Percentiles rank a stretch among this genome's conserved stretches.
Conservation (phyloP, 2,329 filamentous ascomycete genomes). For the Aspergillus sp. region DNA sequence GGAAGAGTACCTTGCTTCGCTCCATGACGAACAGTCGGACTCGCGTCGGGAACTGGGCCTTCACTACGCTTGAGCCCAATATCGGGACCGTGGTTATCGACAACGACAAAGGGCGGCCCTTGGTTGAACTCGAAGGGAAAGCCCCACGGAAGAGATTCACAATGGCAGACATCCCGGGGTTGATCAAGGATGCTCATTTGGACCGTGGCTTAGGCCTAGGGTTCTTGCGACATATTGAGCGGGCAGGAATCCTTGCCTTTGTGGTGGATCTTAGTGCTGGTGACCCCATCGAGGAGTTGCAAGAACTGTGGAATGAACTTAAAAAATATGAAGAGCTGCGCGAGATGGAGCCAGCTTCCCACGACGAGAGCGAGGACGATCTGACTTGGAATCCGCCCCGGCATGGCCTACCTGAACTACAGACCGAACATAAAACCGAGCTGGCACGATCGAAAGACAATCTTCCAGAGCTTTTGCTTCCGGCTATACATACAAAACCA, state of each 20-base stretch:
- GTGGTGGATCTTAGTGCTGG: conserved; percentile 82
- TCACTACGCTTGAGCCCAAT: conserved; percentile 91
- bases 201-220: conserved; percentile 88
- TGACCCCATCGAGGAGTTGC: conserved; percentile 74
- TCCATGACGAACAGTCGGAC: conserved; percentile 86
- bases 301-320: conserved; percentile 87
- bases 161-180: conserved; percentile 90
- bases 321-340: conserved; percentile 81
- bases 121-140: conserved; percentile 49
- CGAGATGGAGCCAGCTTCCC: conserved; percentile 67
- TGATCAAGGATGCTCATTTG: conserved; percentile 89
- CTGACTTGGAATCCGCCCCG: conserved; percentile 50
- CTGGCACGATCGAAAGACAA: conserved; percentile 14
- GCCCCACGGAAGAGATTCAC: conserved; percentile 76
- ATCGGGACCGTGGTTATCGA: conserved; percentile 95
- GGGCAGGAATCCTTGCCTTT: conserved; percentile 88
- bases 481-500: conserved; percentile 87
- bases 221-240: conserved; percentile 91
- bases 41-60: conserved; percentile 90
- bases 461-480: conserved; percentile 51
- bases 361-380: conserved; percentile 62
- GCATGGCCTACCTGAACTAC: conserved; percentile 24
- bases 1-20: conserved; percentile 88
- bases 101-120: conserved; percentile 74
- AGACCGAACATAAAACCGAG: conserved; percentile 10